These are phyloP conservation scores for Wickerhamiella brachini DNA, from an alignment of 805 yeast species.

Conservation along the genomic window DNA sequence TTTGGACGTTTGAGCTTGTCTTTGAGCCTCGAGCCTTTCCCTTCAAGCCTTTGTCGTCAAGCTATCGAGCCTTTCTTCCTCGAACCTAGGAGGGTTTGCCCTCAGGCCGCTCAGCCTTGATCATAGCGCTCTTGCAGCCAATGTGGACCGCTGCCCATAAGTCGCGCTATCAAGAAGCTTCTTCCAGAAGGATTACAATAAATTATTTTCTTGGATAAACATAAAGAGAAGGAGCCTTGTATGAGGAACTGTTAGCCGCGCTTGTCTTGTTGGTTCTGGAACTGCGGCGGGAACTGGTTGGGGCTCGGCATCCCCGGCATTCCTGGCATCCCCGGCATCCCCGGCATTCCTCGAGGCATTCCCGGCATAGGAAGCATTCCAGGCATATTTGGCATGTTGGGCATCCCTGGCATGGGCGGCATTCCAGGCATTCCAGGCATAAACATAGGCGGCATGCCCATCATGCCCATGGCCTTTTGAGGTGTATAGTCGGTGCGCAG, in stretches of 20 bases:
- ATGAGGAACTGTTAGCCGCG: background rate
- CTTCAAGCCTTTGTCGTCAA: no score
- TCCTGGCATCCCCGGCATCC: background rate
- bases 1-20: no score
- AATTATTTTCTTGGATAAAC: background rate
- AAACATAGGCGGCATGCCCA: slow-evolving; percentile 20
- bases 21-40: no score
- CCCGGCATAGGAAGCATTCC: background rate
- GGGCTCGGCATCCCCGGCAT: background rate
- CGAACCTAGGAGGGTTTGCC: no score
- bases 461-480: slow-evolving; percentile 38
- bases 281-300: background rate
- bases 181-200: no score
- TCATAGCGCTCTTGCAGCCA: no score
- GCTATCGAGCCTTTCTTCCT: no score
- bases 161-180: no score
- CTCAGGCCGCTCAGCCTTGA: no score
- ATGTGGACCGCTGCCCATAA: no score
- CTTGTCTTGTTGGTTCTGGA: background rate
- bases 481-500: slow-evolving; percentile 70
- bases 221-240: background rate
- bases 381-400: slow-evolving; percentile 10
- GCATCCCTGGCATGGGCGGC: slow-evolving; percentile 14
- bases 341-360: background rate
- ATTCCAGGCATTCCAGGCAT: slow-evolving; percentile 14